Percentiles rank a stretch among this genome's conserved stretches.
Conservation (phyloP, 1,284 basidiomycete genomes). For the Polyporus tsugae region DNA sequence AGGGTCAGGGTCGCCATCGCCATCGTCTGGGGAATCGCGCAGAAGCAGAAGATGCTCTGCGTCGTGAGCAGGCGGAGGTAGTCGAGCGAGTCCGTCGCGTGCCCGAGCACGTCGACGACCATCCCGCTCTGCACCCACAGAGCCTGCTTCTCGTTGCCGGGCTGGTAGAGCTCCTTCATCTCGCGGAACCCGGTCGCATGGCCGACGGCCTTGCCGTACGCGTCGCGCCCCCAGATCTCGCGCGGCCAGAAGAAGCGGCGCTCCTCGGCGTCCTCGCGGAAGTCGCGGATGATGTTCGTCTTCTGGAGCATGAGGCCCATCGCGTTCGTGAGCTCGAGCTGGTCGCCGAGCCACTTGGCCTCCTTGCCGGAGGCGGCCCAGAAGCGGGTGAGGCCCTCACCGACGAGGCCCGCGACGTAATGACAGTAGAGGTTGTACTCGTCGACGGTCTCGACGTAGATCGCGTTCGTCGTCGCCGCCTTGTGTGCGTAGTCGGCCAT, state of each 20-base stretch:
- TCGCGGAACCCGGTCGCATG: conserved; percentile 58
- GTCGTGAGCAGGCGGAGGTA: conserved; percentile 90
- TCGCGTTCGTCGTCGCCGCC: conserved; percentile 72
- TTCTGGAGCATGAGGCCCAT: conserved; percentile 99
- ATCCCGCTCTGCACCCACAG: conserved; percentile 88
- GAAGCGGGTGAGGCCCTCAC: conserved; percentile 93
- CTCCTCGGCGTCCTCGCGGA: conserved; percentile 91
- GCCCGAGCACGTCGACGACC: conserved; percentile 90
- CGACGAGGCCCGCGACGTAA: conserved; percentile 97
- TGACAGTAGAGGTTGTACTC: conserved; percentile 99
- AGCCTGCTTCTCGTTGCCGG: conserved; percentile 68
- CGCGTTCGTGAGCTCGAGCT: conserved; percentile 91
- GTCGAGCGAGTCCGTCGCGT: conserved; percentile 88
- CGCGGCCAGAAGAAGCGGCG: conserved; percentile 94
- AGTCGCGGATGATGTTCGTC: conserved; percentile 98
- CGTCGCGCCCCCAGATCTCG: conserved; percentile 82
- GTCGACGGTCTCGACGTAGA: conserved; percentile 77
- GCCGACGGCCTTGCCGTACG: conserved; percentile 55
- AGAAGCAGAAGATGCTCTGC: conserved; percentile 97
- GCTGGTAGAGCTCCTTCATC: conserved; percentile 66
- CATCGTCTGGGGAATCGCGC: conserved; percentile 96
- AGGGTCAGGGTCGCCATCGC: conserved; percentile 93
- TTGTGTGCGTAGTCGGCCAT: conserved; percentile 97
- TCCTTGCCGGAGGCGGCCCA: conserved; percentile 93
- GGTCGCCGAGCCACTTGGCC: conserved; percentile 75